Conservation (phyloP, 345 rosid genomes). For the Eucalyptus cladocalyx region DNA sequence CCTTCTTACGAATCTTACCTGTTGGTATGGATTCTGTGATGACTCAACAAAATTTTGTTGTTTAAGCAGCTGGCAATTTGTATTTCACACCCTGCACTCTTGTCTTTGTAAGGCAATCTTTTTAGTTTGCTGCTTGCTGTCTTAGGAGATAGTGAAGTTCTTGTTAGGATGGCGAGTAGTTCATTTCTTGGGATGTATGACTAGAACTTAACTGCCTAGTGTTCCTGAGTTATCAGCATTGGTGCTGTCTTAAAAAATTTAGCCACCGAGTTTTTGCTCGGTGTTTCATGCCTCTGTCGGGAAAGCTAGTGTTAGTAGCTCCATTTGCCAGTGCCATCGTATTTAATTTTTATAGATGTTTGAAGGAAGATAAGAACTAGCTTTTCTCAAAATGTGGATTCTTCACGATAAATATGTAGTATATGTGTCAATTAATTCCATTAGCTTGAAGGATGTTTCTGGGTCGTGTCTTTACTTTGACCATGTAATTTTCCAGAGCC, state of each 20-base stretch:
- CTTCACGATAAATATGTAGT: not conserved
- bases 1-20: not conserved
- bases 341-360: not conserved
- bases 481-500: not conserved
- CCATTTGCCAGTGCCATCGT: not conserved
- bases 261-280: not conserved
- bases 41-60: not conserved
- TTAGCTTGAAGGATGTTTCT: not conserved
- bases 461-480: not conserved
- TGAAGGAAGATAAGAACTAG: not conserved
- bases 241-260: not conserved
- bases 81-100: not conserved
- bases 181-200: not conserved
- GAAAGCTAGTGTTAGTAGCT: not conserved
- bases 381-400: not conserved
- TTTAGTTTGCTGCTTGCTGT: not conserved
- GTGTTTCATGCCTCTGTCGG: not conserved
- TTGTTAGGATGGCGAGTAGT: not conserved
- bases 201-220: not conserved
- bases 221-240: not conserved
- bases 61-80: not conserved
- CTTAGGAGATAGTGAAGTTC: not conserved
- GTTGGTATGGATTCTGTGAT: not conserved
- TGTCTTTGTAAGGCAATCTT: not conserved
- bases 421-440: not conserved